Base-by-base conservation (phyloP, 306 rosid genomes). In the Fagus crenata region DNA sequence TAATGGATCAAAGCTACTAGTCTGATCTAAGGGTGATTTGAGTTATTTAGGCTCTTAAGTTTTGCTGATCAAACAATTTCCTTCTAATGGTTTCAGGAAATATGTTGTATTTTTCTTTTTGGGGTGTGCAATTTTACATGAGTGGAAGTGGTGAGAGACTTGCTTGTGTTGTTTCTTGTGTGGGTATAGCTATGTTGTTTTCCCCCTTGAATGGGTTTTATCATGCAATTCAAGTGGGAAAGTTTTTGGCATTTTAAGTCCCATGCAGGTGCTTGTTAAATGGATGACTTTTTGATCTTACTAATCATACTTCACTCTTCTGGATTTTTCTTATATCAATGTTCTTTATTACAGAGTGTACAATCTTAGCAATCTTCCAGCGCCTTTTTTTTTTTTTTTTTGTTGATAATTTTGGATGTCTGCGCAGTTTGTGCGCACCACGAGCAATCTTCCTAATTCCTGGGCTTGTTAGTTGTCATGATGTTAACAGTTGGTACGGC, bases 191-290 rank as follows among this genome's bases (percentile, higher is more conserved):
- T 70, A 73, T 68, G 84, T 80, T 80, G 65, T 69, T 58, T 83
- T 80, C 72, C 78, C 88, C 59, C 87, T 85, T 86, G 96, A 84
- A 81, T 90, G 85, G 84, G 76, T 83, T 84, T 92, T 88, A 81
- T 82, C 74, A 81, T 81, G 90, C 91, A 86, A 76, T 87, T 88
- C 90, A 70, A 81, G 87, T 81, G 96, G 94, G 93, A 67, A 90
- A 56, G 83, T 86, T 70, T 83, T 84, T 83, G 86, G 85, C 82
- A 82, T 77, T 77, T 72, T 63, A 80, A 75, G 76, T 74, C 70
- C 85, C 63, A 70, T 77, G 80, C 61, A 72, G 72, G 86, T 70
- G 77, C 75, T 67, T 82, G 84, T 80, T 77, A 56, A 43, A 71
- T 53, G 87, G 67, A 32, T 74, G 67, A 28, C 17, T 49, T 40